Evolutionary conservation across 2,329 filamentous ascomycete species (phyloP).

Genomic region (Cladosporium sp.): DNA sequence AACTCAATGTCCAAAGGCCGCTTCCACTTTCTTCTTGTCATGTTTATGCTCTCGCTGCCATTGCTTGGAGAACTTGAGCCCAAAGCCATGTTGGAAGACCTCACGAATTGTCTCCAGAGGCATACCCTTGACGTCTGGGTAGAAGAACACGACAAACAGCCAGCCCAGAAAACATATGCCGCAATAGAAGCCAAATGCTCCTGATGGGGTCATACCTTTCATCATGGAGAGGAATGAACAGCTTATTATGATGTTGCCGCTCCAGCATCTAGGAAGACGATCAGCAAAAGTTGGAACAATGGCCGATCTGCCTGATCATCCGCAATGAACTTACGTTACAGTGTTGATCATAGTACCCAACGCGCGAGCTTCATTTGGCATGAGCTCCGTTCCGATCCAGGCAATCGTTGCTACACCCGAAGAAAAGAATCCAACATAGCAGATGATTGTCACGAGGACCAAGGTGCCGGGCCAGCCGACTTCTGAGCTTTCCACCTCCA

Average conservation of each 20-base stretch:
- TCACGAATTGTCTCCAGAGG: conserved; percentile 52
- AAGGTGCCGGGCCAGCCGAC: conserved; percentile 35
- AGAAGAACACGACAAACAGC: conserved; percentile 47
- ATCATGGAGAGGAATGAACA: conserved; percentile 50
- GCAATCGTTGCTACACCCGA: conserved; percentile 45
- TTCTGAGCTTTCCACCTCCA: conserved; percentile 34
- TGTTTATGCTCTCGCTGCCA: conserved; percentile 37
- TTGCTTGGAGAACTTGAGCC: conserved; percentile 34
- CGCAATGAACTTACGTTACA: conserved; percentile 31
- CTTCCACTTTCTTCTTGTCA: conserved; percentile 18
- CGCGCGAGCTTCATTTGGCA: conserved; percentile 48
- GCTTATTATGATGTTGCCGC: conserved; percentile 47
- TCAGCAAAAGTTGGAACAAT: not conserved
- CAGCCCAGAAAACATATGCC: conserved; percentile 47
- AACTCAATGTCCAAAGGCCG: conserved; percentile 21
- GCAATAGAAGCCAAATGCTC: conserved; percentile 51
- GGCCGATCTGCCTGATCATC: not conserved
- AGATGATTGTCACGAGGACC: conserved; percentile 42
- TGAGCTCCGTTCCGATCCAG: conserved; percentile 47
- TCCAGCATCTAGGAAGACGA: conserved; percentile 13
- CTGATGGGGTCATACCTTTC: conserved; percentile 47
- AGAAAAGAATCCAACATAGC: conserved; percentile 43
- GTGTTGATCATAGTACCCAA: conserved; percentile 47
- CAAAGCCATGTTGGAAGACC: conserved; percentile 48
- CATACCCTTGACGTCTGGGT: conserved; percentile 54